Evolutionary conservation across 2,329 filamentous ascomycete species (phyloP).

Genomic region (Ascochyta clinopodiicola): DNA sequence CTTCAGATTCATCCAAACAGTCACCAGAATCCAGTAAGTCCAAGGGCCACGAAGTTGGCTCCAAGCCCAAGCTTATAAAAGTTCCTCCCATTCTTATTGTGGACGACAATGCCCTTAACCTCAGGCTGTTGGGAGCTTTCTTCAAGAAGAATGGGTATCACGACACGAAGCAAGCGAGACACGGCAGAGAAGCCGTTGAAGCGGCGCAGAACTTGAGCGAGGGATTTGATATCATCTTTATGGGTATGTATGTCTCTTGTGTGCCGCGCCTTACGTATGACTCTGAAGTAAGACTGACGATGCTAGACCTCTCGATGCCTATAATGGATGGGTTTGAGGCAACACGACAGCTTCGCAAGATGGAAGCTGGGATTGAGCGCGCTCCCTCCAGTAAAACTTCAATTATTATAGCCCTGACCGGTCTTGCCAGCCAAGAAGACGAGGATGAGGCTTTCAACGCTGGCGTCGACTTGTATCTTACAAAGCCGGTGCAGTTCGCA

Average conservation of each 20-base stretch:
- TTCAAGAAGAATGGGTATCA: conserved; percentile 23
- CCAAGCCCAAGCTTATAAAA: not conserved
- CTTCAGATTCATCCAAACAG: not conserved
- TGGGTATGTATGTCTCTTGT: conserved; percentile 14
- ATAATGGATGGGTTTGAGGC: conserved; percentile 39
- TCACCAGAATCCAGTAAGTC: not conserved
- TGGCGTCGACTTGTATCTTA: conserved; percentile 29
- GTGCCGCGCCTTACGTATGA: not conserved
- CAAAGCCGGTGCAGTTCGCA: conserved; percentile 30
- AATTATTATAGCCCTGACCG: conserved; percentile 28
- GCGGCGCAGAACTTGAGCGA: conserved; percentile 23
- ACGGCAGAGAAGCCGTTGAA: conserved; percentile 25
- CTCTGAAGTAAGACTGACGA: not conserved
- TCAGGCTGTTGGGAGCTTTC: conserved; percentile 34
- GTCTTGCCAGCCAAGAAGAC: conserved; percentile 19
- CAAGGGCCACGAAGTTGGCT: not conserved
- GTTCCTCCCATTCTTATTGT: conserved; percentile 36
- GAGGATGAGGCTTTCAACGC: conserved; percentile 23
- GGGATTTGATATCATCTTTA: conserved; percentile 32
- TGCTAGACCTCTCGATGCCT: conserved; percentile 36
- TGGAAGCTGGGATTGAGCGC: conserved; percentile 16
- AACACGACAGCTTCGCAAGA: conserved; percentile 29
- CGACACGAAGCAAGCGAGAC: conserved; percentile 8
- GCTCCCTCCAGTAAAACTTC: not conserved
- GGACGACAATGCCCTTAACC: conserved; percentile 46